These are phyloP conservation scores for Nepenthes gracilis DNA, from an alignment of 148 eudicot genomes.

Conservation along the genomic window DNA sequence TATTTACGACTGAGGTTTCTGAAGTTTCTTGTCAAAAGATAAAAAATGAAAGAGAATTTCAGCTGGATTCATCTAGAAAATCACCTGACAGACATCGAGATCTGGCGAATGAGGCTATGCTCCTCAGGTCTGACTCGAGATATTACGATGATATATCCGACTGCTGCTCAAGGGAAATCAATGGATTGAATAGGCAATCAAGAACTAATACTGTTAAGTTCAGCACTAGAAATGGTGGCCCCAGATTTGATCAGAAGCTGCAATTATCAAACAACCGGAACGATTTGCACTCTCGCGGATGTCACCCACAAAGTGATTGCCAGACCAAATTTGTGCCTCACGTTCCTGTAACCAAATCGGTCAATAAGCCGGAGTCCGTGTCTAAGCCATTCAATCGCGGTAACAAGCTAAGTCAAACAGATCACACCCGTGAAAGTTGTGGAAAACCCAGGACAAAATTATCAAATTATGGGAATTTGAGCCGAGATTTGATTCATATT, in stretches of 20 bases:
- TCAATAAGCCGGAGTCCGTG: conserved; percentile 28
- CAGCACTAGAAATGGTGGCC: conserved; percentile 28
- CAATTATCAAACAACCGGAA: conserved; percentile 32
- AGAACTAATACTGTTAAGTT: conserved; percentile 37
- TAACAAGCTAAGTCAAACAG: conserved; percentile 41
- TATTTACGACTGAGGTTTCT: conserved; percentile 27
- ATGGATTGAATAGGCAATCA: conserved; percentile 37
- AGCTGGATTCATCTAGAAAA: conserved; percentile 28
- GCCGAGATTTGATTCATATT: conserved; percentile 33
- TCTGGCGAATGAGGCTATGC: conserved; percentile 33
- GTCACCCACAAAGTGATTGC: conserved; percentile 51
- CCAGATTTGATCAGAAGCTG: conserved; percentile 43
- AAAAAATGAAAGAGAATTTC: conserved; percentile 36
- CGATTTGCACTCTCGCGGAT: conserved; percentile 44
- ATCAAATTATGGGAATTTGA: conserved; percentile 24
- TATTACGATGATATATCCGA: conserved; percentile 46
- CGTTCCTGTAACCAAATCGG: conserved; percentile 9
- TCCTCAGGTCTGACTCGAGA: conserved; percentile 38
- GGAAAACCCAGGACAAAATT: conserved; percentile 54
- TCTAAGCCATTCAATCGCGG: conserved; percentile 46
- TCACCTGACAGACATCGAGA: conserved; percentile 49
- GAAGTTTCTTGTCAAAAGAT: conserved; percentile 28
- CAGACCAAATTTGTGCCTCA: conserved; percentile 34
- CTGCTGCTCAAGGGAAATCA: conserved; percentile 27
- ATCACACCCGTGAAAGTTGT: conserved; percentile 35